These are phyloP conservation scores for Rutstroemia sp. DNA, from an alignment of 2,329 filamentous ascomycete species.

Conservation along the genomic window DNA sequence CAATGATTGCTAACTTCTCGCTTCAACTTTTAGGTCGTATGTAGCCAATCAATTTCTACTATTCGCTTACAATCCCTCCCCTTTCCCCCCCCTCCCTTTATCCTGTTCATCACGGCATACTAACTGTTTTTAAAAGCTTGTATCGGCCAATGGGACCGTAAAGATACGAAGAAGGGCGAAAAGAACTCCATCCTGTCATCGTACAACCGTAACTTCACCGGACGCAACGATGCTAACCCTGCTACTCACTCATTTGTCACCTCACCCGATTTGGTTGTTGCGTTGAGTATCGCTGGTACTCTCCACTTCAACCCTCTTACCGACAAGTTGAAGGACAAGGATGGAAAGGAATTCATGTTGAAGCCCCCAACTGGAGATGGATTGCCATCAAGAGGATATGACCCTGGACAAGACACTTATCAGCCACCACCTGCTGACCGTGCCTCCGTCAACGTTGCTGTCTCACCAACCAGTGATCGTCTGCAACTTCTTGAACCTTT, in stretches of 20 bases:
- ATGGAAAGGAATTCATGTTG: slow-evolving; percentile 94
- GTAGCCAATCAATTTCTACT: too few relatives aligned
- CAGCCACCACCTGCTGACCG: slow-evolving; percentile 87
- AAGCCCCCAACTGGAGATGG: slow-evolving; percentile 71
- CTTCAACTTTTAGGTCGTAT: too few relatives aligned
- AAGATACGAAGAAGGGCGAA: slow-evolving; percentile 88
- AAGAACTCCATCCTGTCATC: slow-evolving; percentile 97
- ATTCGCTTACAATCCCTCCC: too few relatives aligned
- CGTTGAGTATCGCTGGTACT: slow-evolving; percentile 73
- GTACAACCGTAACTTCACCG: slow-evolving; percentile 99
- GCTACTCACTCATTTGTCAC: slow-evolving; percentile 91
- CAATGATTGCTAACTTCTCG: too few relatives aligned
- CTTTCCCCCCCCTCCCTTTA: not conserved
- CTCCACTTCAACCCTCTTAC: slow-evolving; percentile 93
- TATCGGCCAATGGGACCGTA: slow-evolving; percentile 93
- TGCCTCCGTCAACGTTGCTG: slow-evolving; percentile 63
- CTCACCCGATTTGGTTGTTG: slow-evolving; percentile 83
- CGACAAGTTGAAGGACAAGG: slow-evolving; percentile 86
- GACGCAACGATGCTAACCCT: slow-evolving; percentile 93
- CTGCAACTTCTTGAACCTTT: slow-evolving; percentile 89
- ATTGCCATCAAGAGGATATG: slow-evolving; percentile 76
- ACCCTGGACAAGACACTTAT: slow-evolving; percentile 88
- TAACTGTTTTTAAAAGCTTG: slow-evolving; percentile 40
- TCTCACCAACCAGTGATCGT: slow-evolving; percentile 85
- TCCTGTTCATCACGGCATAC: not conserved